Conservation (phyloP, 768 basidiomycete genomes). For the Tulasnella sp. region DNA sequence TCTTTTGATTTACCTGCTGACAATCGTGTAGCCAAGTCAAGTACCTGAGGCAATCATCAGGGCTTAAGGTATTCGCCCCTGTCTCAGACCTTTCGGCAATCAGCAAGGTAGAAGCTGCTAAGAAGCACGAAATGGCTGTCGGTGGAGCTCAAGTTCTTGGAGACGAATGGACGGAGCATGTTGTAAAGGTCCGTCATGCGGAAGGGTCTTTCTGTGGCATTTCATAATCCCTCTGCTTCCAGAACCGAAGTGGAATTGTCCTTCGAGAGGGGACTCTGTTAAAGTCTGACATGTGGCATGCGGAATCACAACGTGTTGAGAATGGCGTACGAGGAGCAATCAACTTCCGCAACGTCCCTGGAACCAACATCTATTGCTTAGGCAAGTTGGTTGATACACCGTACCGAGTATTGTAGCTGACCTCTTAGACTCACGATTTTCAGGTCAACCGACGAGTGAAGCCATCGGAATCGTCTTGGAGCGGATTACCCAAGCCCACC, state of each 20-base stretch:
- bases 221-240: slow-evolving; percentile 10
- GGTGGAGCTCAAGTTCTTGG: slow-evolving; percentile 80
- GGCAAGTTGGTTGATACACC: slow-evolving; percentile 28
- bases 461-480: slow-evolving; percentile 75
- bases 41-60: slow-evolving; percentile 72
- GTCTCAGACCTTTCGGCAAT: slow-evolving; percentile 78
- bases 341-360: slow-evolving; percentile 82
- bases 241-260: slow-evolving; percentile 92
- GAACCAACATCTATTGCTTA: slow-evolving; percentile 78
- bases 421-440: not conserved
- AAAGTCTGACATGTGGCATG: slow-evolving; percentile 89
- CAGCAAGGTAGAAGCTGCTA: slow-evolving; percentile 56
- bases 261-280: slow-evolving; percentile 80
- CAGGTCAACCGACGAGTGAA: slow-evolving; percentile 75
- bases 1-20: not conserved
- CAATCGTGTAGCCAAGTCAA: slow-evolving; percentile 59
- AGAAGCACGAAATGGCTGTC: slow-evolving; percentile 64
- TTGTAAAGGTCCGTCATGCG: slow-evolving; percentile 60
- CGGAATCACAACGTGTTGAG: slow-evolving; percentile 54
- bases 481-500: slow-evolving; percentile 53
- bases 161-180: slow-evolving; percentile 92
- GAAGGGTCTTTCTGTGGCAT: not conserved
- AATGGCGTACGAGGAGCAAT: slow-evolving; percentile 79
- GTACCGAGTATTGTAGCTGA: not conserved
- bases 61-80: slow-evolving; percentile 85